These are phyloP conservation scores for Skeletonema grethae DNA, from an alignment of 108 stramenopile species.

Conservation along the genomic window DNA sequence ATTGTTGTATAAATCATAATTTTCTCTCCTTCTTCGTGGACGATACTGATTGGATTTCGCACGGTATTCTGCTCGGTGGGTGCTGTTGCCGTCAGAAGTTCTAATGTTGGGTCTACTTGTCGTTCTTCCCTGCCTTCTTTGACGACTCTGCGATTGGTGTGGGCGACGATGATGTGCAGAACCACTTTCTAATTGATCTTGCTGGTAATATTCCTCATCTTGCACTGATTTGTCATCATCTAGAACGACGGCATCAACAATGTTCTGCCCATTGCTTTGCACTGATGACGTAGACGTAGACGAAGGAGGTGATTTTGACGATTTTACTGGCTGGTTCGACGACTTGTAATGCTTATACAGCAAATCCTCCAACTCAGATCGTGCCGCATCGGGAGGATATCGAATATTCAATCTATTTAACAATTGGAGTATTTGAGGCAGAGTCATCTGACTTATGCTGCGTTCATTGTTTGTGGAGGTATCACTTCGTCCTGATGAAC, in stretches of 20 bases:
- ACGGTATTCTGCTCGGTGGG: slow-evolving; percentile 3
- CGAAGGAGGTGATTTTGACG: neutral
- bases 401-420: slow-evolving; percentile 23
- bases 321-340: neutral
- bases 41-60: neutral
- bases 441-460: neutral
- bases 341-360: neutral
- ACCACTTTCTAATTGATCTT: neutral
- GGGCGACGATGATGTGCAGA: neutral
- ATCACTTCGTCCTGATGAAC: neutral
- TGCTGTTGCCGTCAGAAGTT: neutral
- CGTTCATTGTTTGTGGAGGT: neutral
- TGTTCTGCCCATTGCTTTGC: neutral
- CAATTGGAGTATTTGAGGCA: slow-evolving; percentile 19
- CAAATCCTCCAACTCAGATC: slow-evolving; percentile 24
- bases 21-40: slow-evolving; percentile 4
- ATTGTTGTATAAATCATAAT: slow-evolving; percentile 21
- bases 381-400: slow-evolving; percentile 32
- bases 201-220: neutral
- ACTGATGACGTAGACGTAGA: neutral
- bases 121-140: slow-evolving; percentile 1
- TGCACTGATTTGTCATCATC: neutral
- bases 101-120: neutral
- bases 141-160: neutral
- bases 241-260: slow-evolving; percentile 29